Base-by-base conservation (phyloP, 169 alveolate genomes). In the Plasmodium vinckei region DNA sequence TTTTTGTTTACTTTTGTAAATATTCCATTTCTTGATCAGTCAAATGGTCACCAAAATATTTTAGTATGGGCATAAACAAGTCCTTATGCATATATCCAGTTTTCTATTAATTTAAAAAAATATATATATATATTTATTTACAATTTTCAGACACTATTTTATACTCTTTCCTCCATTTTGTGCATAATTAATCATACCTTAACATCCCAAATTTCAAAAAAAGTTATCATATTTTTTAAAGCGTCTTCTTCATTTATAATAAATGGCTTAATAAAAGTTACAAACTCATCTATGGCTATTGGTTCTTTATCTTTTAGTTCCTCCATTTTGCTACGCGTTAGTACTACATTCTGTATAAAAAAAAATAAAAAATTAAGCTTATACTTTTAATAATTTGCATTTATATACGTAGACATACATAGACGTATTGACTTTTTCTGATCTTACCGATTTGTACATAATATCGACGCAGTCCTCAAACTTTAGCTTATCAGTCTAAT, bases 131-230 rank as follows among this genome's bases (percentile, higher is more conserved):
- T 46, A 33, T 56, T 44, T n/a, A 17, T 67, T 39, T 12, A 23
- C 56, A 67, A 9, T 17, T 15, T 7, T 5, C 10, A 21, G 9
- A n/a, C 33, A 4, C 39, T 47, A 19, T 25, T 9, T 15, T 68
- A 47, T 15, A 13, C 21, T 0, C 63, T 46, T 46, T 47, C 0
- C 9, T 6, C 12, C 47, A 4, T 1, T 15, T 68, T 47, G 2
- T 23, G 2, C 46, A 17, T 17, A 57, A 9, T 1, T 19, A 12
- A n/a, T 5, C 42, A 23, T 69, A 77, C 88, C 88, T 63, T 23
- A 39, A 77, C 75, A 56, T 77, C 88, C 88, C 88, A 77, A 57
- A 77, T 77, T 77, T 77, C 88, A 53, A 77, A 77, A 46, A 77
- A 77, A 15, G 88, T 77, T 5, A 63, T 64, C 88, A 77, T 77